A percentile compares a stretch with the other conserved stretches of the same genome.
Evolutionary conservation across 495 filamentous ascomycete species (phyloP).

Genomic region (Tetracladium setigerum): DNA sequence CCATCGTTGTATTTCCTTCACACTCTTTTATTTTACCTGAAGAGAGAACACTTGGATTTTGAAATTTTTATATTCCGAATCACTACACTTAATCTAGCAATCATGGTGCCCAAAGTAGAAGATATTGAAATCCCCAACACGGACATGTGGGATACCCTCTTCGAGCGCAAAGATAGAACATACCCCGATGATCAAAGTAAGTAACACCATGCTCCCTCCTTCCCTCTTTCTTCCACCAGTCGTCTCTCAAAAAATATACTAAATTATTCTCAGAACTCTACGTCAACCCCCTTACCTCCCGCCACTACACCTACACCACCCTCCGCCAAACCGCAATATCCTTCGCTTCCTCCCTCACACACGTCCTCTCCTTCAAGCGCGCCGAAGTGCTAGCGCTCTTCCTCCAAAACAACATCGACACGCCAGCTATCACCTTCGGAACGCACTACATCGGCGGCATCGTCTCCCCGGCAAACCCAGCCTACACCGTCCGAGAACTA

Average conservation of each 20-base stretch:
- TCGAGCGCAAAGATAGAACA: slow-evolving; percentile 58
- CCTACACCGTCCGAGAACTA: slow-evolving; percentile 69
- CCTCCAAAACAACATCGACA: slow-evolving; percentile 69
- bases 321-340: slow-evolving; percentile 54
- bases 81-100: not conserved
- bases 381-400: slow-evolving; percentile 66
- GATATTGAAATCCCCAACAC: slow-evolving; percentile 51
- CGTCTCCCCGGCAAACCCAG: slow-evolving; percentile 77
- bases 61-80: too few relatives aligned
- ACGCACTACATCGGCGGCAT: slow-evolving; percentile 75
- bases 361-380: slow-evolving; percentile 63
- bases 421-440: slow-evolving; percentile 64
- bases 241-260: not conserved
- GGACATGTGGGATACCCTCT: slow-evolving; percentile 69
- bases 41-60: too few relatives aligned
- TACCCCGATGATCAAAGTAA: slow-evolving; percentile 61
- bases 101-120: slow-evolving; percentile 31
- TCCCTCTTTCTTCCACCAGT: not conserved
- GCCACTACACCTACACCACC: slow-evolving; percentile 61
- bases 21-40: too few relatives aligned
- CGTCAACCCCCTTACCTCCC: not conserved
- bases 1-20: too few relatives aligned
- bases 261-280: slow-evolving; percentile 10
- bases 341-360: slow-evolving; percentile 71
- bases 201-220: too few relatives aligned